These are phyloP conservation scores for Nelumbo lutea DNA, from an alignment of 164 flowering plant species.

Conservation along the genomic window DNA sequence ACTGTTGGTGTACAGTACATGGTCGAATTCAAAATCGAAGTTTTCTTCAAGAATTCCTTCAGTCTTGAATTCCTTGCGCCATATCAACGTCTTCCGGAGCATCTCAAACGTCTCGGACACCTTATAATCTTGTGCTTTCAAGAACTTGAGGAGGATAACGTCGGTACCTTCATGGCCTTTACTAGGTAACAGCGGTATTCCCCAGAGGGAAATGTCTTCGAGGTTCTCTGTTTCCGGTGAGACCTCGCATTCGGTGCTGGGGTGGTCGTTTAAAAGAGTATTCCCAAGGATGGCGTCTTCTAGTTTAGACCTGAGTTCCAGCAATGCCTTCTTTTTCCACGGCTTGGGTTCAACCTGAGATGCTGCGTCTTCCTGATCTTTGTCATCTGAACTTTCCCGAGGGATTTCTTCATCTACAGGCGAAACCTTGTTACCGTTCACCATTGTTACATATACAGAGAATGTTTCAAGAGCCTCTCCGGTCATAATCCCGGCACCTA, in stretches of 20 bases:
- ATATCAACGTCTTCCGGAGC: slow-evolving; percentile 41
- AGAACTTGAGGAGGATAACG: slow-evolving; percentile 42
- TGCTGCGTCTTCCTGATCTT: neutral
- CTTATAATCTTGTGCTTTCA: slow-evolving; percentile 43
- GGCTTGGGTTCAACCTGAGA: slow-evolving; percentile 18
- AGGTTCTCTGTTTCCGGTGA: slow-evolving; percentile 11
- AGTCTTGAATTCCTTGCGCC: slow-evolving; percentile 38
- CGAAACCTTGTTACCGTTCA: neutral
- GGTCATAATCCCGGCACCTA: slow-evolving; percentile 15
- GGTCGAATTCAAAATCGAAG: slow-evolving; percentile 14
- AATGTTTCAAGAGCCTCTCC: slow-evolving; percentile 4
- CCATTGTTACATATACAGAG: neutral
- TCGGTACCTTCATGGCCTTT: slow-evolving; percentile 42
- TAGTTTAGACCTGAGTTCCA: slow-evolving; percentile 39
- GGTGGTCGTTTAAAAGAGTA: slow-evolving; percentile 12
- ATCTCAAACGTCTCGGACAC: slow-evolving; percentile 40
- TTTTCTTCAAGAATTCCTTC: slow-evolving; percentile 22
- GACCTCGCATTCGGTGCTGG: neutral
- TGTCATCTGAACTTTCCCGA: neutral
- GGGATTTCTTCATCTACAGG: neutral
- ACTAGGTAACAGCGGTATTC: slow-evolving; percentile 54
- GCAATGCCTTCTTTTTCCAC: slow-evolving; percentile 35
- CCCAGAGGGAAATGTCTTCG: slow-evolving; percentile 43
- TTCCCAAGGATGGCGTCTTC: slow-evolving; percentile 53
- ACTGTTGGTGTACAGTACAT: slow-evolving; percentile 28